Evolutionary conservation across 371 early-diverging fungal species (phyloP).

Genomic region (Mucor ambiguus): DNA sequence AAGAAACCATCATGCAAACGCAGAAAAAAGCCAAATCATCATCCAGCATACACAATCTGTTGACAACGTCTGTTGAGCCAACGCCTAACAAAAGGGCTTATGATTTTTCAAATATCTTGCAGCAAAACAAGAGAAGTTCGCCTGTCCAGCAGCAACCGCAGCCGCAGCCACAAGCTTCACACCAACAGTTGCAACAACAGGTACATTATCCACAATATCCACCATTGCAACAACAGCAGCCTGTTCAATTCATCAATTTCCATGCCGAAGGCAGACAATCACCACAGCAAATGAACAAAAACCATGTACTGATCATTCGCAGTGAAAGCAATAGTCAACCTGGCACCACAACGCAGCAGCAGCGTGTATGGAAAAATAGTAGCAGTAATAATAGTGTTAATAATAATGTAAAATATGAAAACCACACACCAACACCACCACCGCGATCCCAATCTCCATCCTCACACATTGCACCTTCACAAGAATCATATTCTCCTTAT

Average conservation of each 20-base stretch:
- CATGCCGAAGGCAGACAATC: slow-evolving; percentile 20
- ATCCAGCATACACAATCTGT: slow-evolving; percentile 18
- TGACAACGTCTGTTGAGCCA: slow-evolving; percentile 21
- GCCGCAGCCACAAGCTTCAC: slow-evolving; percentile 10
- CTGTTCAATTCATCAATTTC: slow-evolving; percentile 27
- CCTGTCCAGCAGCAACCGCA: slow-evolving; percentile 8
- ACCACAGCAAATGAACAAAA: background rate
- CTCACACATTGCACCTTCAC: background rate
- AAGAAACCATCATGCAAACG: background rate
- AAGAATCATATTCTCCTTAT: slow-evolving; percentile 5
- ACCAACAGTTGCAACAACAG: slow-evolving; percentile 12
- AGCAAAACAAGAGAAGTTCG: background rate
- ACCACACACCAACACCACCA: background rate
- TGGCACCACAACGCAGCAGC: background rate
- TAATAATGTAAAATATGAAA: slow-evolving; percentile 9
- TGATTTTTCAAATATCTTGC: slow-evolving; percentile 12
- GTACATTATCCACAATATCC: background rate
- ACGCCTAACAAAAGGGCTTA: slow-evolving; percentile 5
- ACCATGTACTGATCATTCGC: slow-evolving; percentile 16
- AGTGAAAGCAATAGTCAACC: slow-evolving; percentile 14
- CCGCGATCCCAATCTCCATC: slow-evolving; percentile 1
- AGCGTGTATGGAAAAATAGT: slow-evolving; percentile 14
- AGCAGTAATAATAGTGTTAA: background rate
- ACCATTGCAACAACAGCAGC: slow-evolving; percentile 2
- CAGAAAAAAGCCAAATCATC: slow-evolving; percentile 14